Base-by-base conservation (phyloP, 805 yeast species). In the Candida maesae region DNA sequence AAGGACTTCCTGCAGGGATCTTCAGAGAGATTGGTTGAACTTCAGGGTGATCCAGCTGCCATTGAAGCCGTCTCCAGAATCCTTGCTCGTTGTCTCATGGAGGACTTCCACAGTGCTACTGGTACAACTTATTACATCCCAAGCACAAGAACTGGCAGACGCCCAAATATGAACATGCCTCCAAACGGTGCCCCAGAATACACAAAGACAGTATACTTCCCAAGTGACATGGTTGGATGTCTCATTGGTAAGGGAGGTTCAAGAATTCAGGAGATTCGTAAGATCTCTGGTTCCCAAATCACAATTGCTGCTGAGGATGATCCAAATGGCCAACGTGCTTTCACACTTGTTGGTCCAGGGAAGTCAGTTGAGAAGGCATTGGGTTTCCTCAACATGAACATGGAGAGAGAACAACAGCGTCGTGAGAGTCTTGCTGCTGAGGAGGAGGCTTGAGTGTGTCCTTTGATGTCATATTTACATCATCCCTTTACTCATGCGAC, bases 141-240 rank as follows among this genome's bases (percentile, higher is more conserved):
- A 17, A 10, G 35, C n/a, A 38, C 44, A 29, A 36, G 47, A 39
- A 43, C 23, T 30, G 24, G 8, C 26, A 43, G 46, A 43, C 43
- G 46, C 15, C 4, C 36, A 1, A 21, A 24, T 33, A 23, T 24
- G 26, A 18, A 19, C 2, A 4, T 33, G n/a, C 15, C 32, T 10
- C 8, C 44, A 14, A 33, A 29, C 34, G 35, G 38, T 15, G 20
- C 13, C 15, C 33, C 19, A 7, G 41, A 41, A 18, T 24, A 34
- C 14, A 50, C 76, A 6, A 72, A 73, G 32, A 62, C 71, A 3
- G 65, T 79, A 15, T 67, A 75, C 21, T 83, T 87, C 58, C 87
- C 95, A 28, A 81, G 83, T 50, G 86, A 80, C 45, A 79, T 80
- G 66, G 95, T 89, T 33, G 96, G 96, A 32, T 91, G 95, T 37